phyloP scores from a whole-genome alignment of 768 basidiomycete species.

The Collybia sp. region DNA sequence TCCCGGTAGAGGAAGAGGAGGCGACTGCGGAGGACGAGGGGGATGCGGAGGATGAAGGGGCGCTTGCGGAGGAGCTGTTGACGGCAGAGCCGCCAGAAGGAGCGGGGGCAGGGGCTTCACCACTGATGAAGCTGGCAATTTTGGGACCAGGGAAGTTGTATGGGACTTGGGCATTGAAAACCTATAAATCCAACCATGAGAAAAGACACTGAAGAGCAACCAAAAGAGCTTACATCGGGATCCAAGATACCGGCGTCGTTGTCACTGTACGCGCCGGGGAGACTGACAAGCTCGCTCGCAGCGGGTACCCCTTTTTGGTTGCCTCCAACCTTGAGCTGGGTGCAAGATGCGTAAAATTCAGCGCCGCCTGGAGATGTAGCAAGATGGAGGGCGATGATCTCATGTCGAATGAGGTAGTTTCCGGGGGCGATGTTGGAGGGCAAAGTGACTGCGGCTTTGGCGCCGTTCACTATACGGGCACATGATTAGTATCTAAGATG shows the following conservation, averaged over 20 bases:
- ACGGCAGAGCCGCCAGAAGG: background rate
- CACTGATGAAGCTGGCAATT: slow-evolving; percentile 35
- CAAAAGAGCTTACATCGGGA: slow-evolving; percentile 29
- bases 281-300: slow-evolving; percentile 46
- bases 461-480: slow-evolving; percentile 30
- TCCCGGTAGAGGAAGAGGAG: no score
- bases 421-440: slow-evolving; percentile 57
- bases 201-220: background rate
- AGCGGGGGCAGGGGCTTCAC: background rate
- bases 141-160: slow-evolving; percentile 51
- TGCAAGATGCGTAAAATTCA: slow-evolving; percentile 79
- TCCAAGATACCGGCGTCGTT: slow-evolving; percentile 68
- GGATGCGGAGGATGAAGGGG: no score
- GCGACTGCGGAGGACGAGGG: no score
- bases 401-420: slow-evolving; percentile 73
- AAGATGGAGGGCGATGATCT: slow-evolving; percentile 75
- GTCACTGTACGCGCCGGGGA: slow-evolving; percentile 74
- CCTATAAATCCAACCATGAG: slow-evolving; percentile 4
- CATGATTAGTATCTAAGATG: background rate
- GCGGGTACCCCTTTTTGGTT: slow-evolving; percentile 43
- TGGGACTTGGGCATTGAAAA: slow-evolving; percentile 22
- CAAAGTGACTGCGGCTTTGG: slow-evolving; percentile 33
- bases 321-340: slow-evolving; percentile 52
- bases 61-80: background rate
- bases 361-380: slow-evolving; percentile 54